Percentiles rank a stretch among this genome's conserved stretches.
phyloP scores from a whole-genome alignment of 2,329 filamentous ascomycete genomes.

The Trichoderma cornu-damae region DNA sequence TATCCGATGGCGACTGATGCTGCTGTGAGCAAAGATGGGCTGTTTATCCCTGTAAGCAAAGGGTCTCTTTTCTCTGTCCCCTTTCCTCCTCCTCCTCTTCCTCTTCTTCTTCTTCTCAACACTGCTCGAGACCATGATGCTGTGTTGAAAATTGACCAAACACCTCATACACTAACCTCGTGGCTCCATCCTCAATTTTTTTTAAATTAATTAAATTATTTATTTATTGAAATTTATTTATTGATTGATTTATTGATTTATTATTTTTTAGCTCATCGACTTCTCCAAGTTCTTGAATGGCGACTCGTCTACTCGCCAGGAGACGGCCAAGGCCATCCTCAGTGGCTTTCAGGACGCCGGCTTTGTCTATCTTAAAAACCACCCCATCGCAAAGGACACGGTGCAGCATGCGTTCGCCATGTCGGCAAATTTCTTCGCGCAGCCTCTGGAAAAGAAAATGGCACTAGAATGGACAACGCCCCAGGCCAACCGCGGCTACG shows the following conservation, averaged over 20 bases:
- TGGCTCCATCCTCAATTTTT: neutral
- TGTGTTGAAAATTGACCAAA: neutral
- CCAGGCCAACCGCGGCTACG: slow-evolving; percentile 69
- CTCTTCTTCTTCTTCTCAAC: neutral
- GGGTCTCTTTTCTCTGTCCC: neutral
- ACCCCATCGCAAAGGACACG: slow-evolving; percentile 59
- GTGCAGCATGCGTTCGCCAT: slow-evolving; percentile 59
- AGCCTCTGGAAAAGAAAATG: slow-evolving; percentile 58
- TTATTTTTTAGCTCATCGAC: slow-evolving; percentile 43
- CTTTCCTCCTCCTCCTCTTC: too few species aligned
- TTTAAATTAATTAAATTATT: too few species aligned
- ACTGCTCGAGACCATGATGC: neutral
- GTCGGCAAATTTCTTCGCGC: slow-evolving; percentile 67
- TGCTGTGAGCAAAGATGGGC: slow-evolving; percentile 47
- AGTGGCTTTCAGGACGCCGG: slow-evolving; percentile 78
- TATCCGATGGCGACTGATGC: slow-evolving; percentile 33
- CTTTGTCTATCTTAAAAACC: slow-evolving; percentile 83
- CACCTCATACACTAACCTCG: neutral
- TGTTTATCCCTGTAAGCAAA: slow-evolving; percentile 49
- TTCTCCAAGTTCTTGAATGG: slow-evolving; percentile 68
- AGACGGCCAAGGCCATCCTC: slow-evolving; percentile 67
- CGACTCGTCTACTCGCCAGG: slow-evolving; percentile 52
- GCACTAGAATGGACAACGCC: slow-evolving; percentile 65
- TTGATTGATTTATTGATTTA: too few species aligned
- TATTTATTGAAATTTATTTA: too few species aligned